Evolutionary conservation across 2,329 filamentous ascomycete species (phyloP), one percentile per base, ranked within the genome.

Genomic region (Colletotrichum somersetense): DNA sequence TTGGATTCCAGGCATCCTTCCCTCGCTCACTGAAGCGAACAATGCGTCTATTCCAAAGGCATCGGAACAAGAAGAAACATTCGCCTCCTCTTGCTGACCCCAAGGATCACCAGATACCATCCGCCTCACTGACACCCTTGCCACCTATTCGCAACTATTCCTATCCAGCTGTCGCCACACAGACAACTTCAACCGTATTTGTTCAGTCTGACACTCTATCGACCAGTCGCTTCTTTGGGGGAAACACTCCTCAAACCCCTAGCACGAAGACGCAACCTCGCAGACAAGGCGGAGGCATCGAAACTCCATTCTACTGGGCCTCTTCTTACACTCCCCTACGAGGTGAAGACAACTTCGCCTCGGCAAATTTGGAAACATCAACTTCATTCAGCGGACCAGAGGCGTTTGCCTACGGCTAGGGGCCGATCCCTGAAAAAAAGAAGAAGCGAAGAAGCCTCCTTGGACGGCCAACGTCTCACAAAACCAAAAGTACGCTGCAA

Each of bases 141-240:
- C 44, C 42, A 14, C 42, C 40, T 11, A 55, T 75, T 55, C 73
- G 74, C 26, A 78, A 78, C 64, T 77, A 76, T 50, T 77, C 75
- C 26, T 78, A 77, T 65, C 76, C 75, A 5, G 73, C 72, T 18
- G 20, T 62, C 2, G 56, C 53, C n/a, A 44, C 67, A 26, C 68
- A 53, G 44, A 23, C 67, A 52, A 16, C 62, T n/a, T 48, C 62
- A 38, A 16, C n/a, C 14, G 14, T 30, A 14, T 33, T 35, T 10
- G 4, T n/a, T 42, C 30, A 30, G 16, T 33, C 46, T 18, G 23
- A 20, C 1, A 14, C 26, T 30, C 48, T 40, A 42, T 7, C 30
- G 5, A 53, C 10, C 50, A 48, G 26, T 11, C 7, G 7, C 30
- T 11, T 26, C 16, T 12, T n/a, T 42, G 48, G 42, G 10, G 33